phyloP scores from a whole-genome alignment of 2,329 filamentous ascomycete species.

The Sphaerulina populicola region DNA sequence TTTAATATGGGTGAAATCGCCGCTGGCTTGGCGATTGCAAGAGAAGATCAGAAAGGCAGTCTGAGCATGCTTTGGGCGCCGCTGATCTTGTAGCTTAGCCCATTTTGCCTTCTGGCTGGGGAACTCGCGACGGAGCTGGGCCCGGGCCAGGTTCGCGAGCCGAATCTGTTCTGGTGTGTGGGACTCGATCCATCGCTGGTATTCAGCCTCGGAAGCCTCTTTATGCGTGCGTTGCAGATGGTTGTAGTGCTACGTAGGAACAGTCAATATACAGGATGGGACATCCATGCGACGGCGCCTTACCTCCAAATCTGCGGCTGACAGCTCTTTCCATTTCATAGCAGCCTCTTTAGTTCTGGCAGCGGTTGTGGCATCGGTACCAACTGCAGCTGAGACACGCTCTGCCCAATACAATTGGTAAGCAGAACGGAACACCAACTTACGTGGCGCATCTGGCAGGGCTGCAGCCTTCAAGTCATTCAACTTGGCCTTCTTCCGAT shows the following conservation, averaged over 20 bases:
- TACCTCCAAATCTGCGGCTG: constrained; percentile 42
- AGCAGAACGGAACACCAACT: constrained; percentile 10
- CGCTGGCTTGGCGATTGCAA: constrained; percentile 38
- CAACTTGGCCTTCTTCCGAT: constrained; percentile 26
- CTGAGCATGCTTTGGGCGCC: constrained; percentile 41
- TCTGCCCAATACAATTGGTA: constrained; percentile 30
- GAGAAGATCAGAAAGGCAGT: constrained; percentile 40
- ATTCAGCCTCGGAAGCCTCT: constrained; percentile 38
- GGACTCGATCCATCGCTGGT: constrained; percentile 48
- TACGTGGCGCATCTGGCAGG: constrained; percentile 31
- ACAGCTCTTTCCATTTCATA: constrained; percentile 42
- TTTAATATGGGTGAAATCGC: constrained; percentile 45
- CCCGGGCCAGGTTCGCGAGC: constrained; percentile 52
- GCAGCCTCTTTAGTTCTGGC: constrained; percentile 35
- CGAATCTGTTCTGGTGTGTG: constrained; percentile 51
- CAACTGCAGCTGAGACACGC: constrained; percentile 5
- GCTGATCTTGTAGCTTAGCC: constrained; percentile 47
- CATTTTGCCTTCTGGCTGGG: constrained; percentile 14
- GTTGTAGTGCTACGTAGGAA: constrained; percentile 44
- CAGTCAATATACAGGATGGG: constrained; percentile 2
- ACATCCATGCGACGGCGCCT: neutral
- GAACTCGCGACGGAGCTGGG: constrained; percentile 24
- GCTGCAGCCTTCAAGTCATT: constrained; percentile 34
- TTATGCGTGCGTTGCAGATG: constrained; percentile 43
- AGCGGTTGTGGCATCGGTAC: neutral